Evolutionary conservation across 1,139 yeast species (phyloP), one percentile per base, ranked within the genome.

Genomic region (Saccharomycopsis hybrid): DNA sequence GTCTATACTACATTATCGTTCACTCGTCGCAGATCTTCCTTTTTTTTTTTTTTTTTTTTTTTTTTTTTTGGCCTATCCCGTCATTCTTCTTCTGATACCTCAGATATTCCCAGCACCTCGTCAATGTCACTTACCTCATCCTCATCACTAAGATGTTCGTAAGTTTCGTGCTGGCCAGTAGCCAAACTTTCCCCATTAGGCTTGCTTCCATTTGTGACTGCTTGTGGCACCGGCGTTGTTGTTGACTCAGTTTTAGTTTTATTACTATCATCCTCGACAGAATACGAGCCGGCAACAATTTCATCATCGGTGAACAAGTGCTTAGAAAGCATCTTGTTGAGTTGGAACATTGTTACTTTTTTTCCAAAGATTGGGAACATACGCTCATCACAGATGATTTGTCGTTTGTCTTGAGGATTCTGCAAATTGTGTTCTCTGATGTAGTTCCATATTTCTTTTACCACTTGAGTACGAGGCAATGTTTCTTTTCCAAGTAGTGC

Each of bases 361-460:
- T 77, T 73, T 57, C 76, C 88, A 64, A 86, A 85, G 2, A 85
- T 60, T 4, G 71, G 72, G 50, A 69, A 69, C 69, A 87, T 68
- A 54, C 68, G 73, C 1, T 75, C 86, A 62, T 87, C 94, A 61
- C 94, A 85, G 4, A 76, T 25, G 25, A 87, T 82, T 53, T 78
- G 80, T 53, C 94, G 69, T 56, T 75, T 74, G 63, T 86, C 87
- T 1, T 68, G 62, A 1, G 90, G 87, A 58, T 85, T 80, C 61
- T 86, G 96, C 41, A 87, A 66, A 46, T 78, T 65, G 54, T 82
- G 63, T 27, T 65, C 74, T 60, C 82, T 84, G 56, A 87, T 85
- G 62, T 87, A 80, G 9, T 71, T 76, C 96, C 96, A 87, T 25
- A 86, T 66, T 45, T 66, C 68, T 58, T 85, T 84, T 32, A 85